phyloP scores from a whole-genome alignment of 2,329 filamentous ascomycete genomes.

The Trichoderma aggressivum region DNA sequence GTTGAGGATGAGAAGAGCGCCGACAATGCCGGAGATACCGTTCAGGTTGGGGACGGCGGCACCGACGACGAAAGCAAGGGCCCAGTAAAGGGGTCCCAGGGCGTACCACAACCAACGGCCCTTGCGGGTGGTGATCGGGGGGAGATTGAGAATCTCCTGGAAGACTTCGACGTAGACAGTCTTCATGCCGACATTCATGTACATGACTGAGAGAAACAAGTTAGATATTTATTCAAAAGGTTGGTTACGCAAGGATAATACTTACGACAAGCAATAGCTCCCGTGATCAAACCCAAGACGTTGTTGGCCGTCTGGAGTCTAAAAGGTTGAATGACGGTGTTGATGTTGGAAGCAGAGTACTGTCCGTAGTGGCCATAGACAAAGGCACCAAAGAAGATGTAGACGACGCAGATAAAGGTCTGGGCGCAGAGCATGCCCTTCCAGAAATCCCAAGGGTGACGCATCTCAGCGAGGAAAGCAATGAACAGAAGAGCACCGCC shows the following conservation, averaged over 20 bases:
- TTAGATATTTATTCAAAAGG: background rate
- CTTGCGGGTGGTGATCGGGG: slow-evolving; percentile 6
- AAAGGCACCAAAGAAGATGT: slow-evolving; percentile 16
- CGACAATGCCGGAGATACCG: slow-evolving; percentile 11
- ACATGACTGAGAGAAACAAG: background rate
- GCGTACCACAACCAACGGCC: slow-evolving; percentile 14
- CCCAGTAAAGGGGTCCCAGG: slow-evolving; percentile 13
- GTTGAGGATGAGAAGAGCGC: slow-evolving; percentile 15
- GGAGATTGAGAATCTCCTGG: slow-evolving; percentile 6
- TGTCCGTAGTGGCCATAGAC: slow-evolving; percentile 16
- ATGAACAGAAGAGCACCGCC: slow-evolving; percentile 11
- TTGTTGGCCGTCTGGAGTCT: slow-evolving; percentile 6
- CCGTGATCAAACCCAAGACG: slow-evolving; percentile 2
- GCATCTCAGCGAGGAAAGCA: slow-evolving; percentile 14
- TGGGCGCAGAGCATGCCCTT: slow-evolving; percentile 15
- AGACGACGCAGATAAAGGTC: slow-evolving; percentile 14
- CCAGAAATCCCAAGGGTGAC: slow-evolving; percentile 14
- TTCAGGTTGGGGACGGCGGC: slow-evolving; percentile 13
- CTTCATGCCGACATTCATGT: slow-evolving; percentile 17
- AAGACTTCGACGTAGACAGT: slow-evolving; percentile 14
- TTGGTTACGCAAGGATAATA: background rate
- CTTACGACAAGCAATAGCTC: slow-evolving; percentile 16
- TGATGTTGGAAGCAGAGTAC: slow-evolving; percentile 16
- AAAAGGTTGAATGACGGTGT: slow-evolving; percentile 3
- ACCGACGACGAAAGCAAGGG: slow-evolving; percentile 12